Evolutionary conservation across 495 filamentous ascomycete genomes (phyloP).

Genomic region (Penicillium manginii): DNA sequence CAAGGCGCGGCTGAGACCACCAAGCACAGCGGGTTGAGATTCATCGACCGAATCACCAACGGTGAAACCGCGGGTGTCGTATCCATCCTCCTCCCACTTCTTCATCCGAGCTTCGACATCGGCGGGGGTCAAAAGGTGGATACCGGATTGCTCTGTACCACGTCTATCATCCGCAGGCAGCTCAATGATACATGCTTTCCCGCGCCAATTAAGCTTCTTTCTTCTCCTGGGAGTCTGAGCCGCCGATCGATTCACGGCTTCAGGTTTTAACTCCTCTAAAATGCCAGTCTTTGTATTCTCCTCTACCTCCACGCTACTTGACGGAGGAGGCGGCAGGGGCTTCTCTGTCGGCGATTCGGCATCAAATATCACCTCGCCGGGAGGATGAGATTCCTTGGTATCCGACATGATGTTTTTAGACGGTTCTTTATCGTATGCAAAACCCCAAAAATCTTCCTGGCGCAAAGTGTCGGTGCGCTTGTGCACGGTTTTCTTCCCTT

Average conservation of each 20-base stretch:
- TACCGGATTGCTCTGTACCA: conserved; percentile 56
- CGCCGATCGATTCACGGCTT: conserved; percentile 17
- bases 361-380: conserved; percentile 20
- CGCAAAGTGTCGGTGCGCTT: conserved; percentile 67
- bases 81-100: conserved; percentile 75
- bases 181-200: conserved; percentile 72
- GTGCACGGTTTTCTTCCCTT: conserved; percentile 50
- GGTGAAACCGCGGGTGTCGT: conserved; percentile 73
- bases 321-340: conserved; percentile 51
- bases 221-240: conserved; percentile 36
- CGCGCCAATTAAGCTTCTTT: conserved; percentile 63
- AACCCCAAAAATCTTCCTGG: conserved; percentile 59
- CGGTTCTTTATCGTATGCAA: conserved; percentile 50
- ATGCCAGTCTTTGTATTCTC: neutral
- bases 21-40: conserved; percentile 32
- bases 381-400: conserved; percentile 30
- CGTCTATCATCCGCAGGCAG: conserved; percentile 70
- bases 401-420: conserved; percentile 41
- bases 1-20: conserved; percentile 67
- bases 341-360: conserved; percentile 39
- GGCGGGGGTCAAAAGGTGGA: conserved; percentile 60
- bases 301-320: conserved; percentile 26
- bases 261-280: conserved; percentile 11
- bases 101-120: conserved; percentile 69
- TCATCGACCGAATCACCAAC: conserved; percentile 50